phyloP scores from a whole-genome alignment of 306 rosid species.

The Cucurbita pepo region DNA sequence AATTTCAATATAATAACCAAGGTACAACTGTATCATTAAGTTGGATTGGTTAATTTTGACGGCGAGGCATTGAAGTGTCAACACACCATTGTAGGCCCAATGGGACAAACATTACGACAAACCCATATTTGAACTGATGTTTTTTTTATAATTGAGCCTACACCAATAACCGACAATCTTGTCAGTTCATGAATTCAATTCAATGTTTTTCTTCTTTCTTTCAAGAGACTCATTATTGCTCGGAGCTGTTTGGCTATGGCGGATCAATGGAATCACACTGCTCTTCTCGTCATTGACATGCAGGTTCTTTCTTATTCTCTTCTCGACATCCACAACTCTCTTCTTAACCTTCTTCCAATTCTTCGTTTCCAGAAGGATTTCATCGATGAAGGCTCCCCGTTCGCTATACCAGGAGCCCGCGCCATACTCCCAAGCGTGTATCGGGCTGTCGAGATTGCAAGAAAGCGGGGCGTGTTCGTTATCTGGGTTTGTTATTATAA shows the following conservation, averaged over 20 bases:
- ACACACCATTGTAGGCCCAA: no score
- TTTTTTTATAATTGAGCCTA: no score
- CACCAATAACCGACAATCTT: no score
- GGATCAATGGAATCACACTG: constrained; percentile 25
- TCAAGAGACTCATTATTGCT: no score
- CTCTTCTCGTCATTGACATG: constrained; percentile 76
- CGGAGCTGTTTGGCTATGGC: constrained; percentile 17
- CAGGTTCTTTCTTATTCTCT: constrained; percentile 30
- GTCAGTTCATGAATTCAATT: no score
- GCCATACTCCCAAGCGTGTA: constrained; percentile 54
- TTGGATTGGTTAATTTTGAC: no score
- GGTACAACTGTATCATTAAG: no score
- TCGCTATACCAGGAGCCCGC: constrained; percentile 48
- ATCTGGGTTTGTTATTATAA: constrained; percentile 38
- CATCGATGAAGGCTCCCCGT: constrained; percentile 29
- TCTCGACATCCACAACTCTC: neutral
- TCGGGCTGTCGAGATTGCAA: constrained; percentile 46
- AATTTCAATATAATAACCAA: no score
- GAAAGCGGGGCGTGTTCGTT: constrained; percentile 50
- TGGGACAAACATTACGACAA: no score
- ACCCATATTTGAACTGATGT: no score
- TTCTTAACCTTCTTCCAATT: neutral
- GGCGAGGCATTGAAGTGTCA: no score
- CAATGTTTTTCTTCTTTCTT: no score
- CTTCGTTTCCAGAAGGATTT: constrained; percentile 47